Evolutionary conservation across 2,329 filamentous ascomycete genomes (phyloP).

Genomic region (Fusarium mundagurra): DNA sequence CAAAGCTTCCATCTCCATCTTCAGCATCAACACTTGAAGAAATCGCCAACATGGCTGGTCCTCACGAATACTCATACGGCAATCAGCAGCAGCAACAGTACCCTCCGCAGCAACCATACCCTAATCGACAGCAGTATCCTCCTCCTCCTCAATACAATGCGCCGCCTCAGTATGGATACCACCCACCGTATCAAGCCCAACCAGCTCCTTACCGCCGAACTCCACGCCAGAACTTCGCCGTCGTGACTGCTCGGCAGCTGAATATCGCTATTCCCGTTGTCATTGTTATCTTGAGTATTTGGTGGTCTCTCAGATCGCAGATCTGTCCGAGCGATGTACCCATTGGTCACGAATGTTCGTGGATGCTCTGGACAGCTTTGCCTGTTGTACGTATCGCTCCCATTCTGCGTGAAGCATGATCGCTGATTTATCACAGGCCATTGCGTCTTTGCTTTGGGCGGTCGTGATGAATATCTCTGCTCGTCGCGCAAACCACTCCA

Average conservation of each 20-base stretch:
- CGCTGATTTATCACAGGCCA: slow-evolving; percentile 8
- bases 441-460: slow-evolving; percentile 33
- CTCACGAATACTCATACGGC: slow-evolving; percentile 15
- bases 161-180: slow-evolving; percentile 21
- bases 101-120: neutral
- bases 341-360: slow-evolving; percentile 31
- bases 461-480: slow-evolving; percentile 36
- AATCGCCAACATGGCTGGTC: slow-evolving; percentile 16
- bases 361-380: slow-evolving; percentile 39
- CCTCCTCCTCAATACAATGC: slow-evolving; percentile 3
- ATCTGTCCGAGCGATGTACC: slow-evolving; percentile 28
- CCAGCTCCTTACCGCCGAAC: slow-evolving; percentile 1
- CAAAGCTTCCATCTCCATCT: neutral
- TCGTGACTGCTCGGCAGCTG: slow-evolving; percentile 29
- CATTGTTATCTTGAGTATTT: slow-evolving; percentile 56
- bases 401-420: too few species aligned
- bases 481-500: slow-evolving; percentile 29
- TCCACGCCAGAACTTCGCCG: slow-evolving; percentile 14
- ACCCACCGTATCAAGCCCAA: slow-evolving; percentile 8
- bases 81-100: slow-evolving; percentile 2
- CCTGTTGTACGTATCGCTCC: slow-evolving; percentile 29
- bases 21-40: neutral
- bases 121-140: slow-evolving; percentile 5
- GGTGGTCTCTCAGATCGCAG: slow-evolving; percentile 40
- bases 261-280: slow-evolving; percentile 44